Base-by-base conservation (phyloP, 257 asterid species). In the Penstemon barbatus region DNA sequence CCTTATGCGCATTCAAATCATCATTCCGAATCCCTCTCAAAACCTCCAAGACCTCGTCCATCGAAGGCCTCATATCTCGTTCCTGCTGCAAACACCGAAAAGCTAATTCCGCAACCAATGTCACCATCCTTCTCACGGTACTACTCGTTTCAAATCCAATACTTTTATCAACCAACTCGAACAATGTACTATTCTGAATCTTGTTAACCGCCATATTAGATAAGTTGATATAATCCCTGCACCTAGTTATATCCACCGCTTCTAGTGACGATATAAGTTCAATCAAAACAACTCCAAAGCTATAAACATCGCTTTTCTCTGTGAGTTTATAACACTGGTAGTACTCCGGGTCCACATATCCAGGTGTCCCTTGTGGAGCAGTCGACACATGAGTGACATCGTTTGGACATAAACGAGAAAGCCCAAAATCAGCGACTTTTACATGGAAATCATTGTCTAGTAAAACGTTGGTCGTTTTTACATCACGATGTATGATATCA, bases 341-440 rank as follows among this genome's bases (percentile, higher is more conserved):
- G 51, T 84, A 84, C 75, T 81, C 85, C 0, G 89, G 89, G 68
- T 84, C 87, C 0, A 82, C 87, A 48, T 82, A 84, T 62, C 87
- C 87, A 0, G 87, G 90, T 37, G 87, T 82, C 18, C 90, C 90
- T 66, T 84, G 90, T 42, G 90, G 90, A 46, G 87, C 87, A 5
- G 90, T 84, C 51, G 90, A 84, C 42, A 84, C 75, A 37, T 84
- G 90, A 0, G 87, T 84, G 42, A 66, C 85, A 43, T 82, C 66
- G 3, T 13, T 75, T 3, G 87, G 90, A 70, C 77, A 78, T 50
- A 75, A 70, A 5, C 90, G 66, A 8, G 90, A 84, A 18, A 84
- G 70, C 18, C 90, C 90, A 43, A 84, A 84, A 66, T 82, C 87
- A 2, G 87, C 87, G 8, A 84, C 90, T 72, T 84, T 84, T 6